These are phyloP conservation scores for Parathielavia appendiculata DNA, from an alignment of 495 filamentous ascomycete genomes.

Conservation along the genomic window DNA sequence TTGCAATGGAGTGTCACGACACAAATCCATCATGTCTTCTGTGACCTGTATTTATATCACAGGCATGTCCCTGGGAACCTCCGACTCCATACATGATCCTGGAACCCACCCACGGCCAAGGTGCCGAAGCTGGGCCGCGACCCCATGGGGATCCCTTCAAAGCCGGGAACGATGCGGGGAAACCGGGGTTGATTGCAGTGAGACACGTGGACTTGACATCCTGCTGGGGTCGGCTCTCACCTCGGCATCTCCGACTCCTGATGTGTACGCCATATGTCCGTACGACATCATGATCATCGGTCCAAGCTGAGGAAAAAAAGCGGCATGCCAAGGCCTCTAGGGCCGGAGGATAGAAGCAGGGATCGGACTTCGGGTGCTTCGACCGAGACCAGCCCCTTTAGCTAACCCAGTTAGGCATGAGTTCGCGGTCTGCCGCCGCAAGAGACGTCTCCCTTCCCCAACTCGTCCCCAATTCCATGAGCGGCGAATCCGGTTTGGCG, in stretches of 20 bases:
- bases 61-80: no score
- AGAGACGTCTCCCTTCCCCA: background rate
- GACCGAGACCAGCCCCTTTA: background rate
- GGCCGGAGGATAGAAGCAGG: background rate
- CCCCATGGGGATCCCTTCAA: background rate
- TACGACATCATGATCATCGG: background rate
- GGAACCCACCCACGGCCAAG: no score
- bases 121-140: background rate
- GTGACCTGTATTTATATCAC: no score
- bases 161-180: background rate
- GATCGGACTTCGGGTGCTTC: conserved; percentile 5
- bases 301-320: background rate
- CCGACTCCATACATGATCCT: no score
- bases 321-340: background rate
- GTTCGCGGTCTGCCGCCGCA: no score
- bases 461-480: no score
- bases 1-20: no score
- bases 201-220: background rate
- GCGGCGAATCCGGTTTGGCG: no score
- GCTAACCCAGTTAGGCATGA: background rate
- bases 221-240: background rate
- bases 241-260: background rate
- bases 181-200: background rate
- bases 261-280: background rate
- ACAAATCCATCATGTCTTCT: no score